Base-by-base conservation (phyloP, 306 rosid genomes). In the Delonix regia region DNA sequence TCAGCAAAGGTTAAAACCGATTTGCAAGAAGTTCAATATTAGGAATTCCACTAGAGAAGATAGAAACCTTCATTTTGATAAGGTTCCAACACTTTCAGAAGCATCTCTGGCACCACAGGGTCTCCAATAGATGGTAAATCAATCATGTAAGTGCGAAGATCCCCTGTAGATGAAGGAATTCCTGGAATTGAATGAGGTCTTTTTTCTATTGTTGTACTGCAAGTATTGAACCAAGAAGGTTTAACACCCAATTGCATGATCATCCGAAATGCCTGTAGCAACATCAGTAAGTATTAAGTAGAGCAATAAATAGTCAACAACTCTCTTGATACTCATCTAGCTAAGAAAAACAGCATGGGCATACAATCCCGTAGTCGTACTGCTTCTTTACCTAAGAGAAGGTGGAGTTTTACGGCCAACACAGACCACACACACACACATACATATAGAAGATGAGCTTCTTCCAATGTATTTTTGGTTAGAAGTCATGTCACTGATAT, bases 51-150 rank as follows among this genome's bases (percentile, higher is more conserved):
- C 45, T 71, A n/a, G 33, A 80, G 55, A 71, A 39, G 55, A 57
- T 49, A 83, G 64, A 76, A 33, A 95, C 99, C 99, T 88, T 91
- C 98, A 86, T 76, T 88, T 49, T 97, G 88, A 76, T 95, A 93
- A 60, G 98, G 99, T 84, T 95, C 99, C 82, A 95, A 75, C 76
- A 91, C 92, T 89, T 95, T 95, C 34, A 95, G 88, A 55, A 95
- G 97, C 89, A 95, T 85, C 85, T 95, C 99, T 78, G 98, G 98
- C 81, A 95, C 98, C 74, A 88, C 98, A 63, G 97, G 83, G 66
- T 93, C 99, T 45, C 98, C 98, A 74, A 95, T 82, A 56, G 90
- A 81, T 38, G 94, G 96, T 77, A 86, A 39, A 77, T 88, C 81
- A 68, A 87, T 83, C 92, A 95, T 86, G 90, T 89, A 89, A 71